A percentile compares a stretch with the other conserved stretches of the same genome.
phyloP scores from a whole-genome alignment of 306 rosid genomes.

The Lathyrus tuberosus region DNA sequence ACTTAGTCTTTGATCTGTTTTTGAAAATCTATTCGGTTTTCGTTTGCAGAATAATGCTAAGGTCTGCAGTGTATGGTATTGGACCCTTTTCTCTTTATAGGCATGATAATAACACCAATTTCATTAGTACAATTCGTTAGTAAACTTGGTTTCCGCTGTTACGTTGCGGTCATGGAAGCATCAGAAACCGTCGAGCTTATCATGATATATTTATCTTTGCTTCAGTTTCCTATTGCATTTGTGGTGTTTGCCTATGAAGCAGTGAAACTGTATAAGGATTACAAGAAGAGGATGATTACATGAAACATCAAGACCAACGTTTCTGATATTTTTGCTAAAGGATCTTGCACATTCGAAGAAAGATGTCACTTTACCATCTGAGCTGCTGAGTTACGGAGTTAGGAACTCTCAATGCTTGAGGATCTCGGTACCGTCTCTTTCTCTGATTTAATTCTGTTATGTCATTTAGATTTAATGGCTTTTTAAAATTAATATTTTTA shows the following conservation, averaged over 20 bases:
- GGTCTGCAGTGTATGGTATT: slow-evolving; percentile 74
- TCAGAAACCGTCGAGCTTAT: not conserved
- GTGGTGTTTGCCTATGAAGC: slow-evolving; percentile 76
- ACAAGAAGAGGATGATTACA: slow-evolving; percentile 57
- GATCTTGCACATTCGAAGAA: too few relatives aligned
- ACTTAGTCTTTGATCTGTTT: too few relatives aligned
- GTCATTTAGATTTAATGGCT: too few relatives aligned
- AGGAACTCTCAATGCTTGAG: too few relatives aligned
- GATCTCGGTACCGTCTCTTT: too few relatives aligned
- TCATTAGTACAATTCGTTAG: slow-evolving; percentile 23
- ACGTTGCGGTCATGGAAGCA: not conserved
- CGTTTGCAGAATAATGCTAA: slow-evolving; percentile 59
- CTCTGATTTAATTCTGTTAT: too few relatives aligned
- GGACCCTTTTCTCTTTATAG: slow-evolving; percentile 77
- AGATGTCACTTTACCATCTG: too few relatives aligned
- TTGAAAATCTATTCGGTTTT: too few relatives aligned
- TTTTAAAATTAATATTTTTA: too few relatives aligned
- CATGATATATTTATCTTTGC: too few relatives aligned
- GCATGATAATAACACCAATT: slow-evolving; percentile 38
- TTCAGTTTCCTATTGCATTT: slow-evolving; percentile 74
- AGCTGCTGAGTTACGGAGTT: too few relatives aligned
- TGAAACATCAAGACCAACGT: slow-evolving; percentile 44
- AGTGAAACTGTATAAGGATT: slow-evolving; percentile 63
- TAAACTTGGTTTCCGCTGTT: not conserved
- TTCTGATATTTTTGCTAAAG: too few relatives aligned